A percentile compares a stretch with the other conserved stretches of the same genome.
These are phyloP conservation scores for Malbranchea cinnamomea DNA, from an alignment of 2,329 filamentous ascomycete genomes.

Conservation along the genomic window DNA sequence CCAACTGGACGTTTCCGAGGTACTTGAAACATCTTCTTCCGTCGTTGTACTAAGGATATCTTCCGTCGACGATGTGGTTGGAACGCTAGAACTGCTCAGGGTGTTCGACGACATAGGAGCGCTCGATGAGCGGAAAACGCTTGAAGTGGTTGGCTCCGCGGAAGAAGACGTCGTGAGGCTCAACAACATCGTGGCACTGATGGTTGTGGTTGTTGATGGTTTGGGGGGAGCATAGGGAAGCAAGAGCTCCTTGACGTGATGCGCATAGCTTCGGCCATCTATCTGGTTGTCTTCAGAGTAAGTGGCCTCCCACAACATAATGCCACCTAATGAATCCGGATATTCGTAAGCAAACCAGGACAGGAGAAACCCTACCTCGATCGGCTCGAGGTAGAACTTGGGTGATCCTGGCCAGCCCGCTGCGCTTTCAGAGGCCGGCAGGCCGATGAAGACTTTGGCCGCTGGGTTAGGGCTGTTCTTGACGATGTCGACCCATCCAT, in stretches of 20 bases:
- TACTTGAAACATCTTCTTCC: too few species aligned
- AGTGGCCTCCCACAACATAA: conserved; percentile 33
- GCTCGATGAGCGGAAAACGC: too few species aligned
- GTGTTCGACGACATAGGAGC: too few species aligned
- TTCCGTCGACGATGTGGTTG: too few species aligned
- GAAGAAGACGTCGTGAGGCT: conserved; percentile 1
- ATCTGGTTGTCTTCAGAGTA: conserved; percentile 10
- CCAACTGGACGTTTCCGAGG: not conserved
- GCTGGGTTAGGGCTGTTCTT: conserved; percentile 23
- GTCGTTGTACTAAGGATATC: too few species aligned
- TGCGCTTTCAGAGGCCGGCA: conserved; percentile 24
- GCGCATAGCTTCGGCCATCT: conserved; percentile 8
- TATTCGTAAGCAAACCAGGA: conserved; percentile 26
- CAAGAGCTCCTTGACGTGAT: conserved; percentile 11
- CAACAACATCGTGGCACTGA: conserved; percentile 6
- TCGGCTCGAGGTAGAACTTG: conserved; percentile 33
- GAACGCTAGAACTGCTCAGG: too few species aligned
- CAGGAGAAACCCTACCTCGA: conserved; percentile 32
- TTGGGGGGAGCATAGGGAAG: conserved; percentile 10
- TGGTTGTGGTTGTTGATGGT: conserved; percentile 11
- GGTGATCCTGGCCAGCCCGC: conserved; percentile 16
- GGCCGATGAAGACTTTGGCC: conserved; percentile 40
- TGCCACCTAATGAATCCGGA: conserved; percentile 37
- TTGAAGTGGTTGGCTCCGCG: conserved; percentile 2
- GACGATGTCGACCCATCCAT: conserved; percentile 30